phyloP scores from a whole-genome alignment of 73 alveolate genomes.

The Loxodes magnus region DNA sequence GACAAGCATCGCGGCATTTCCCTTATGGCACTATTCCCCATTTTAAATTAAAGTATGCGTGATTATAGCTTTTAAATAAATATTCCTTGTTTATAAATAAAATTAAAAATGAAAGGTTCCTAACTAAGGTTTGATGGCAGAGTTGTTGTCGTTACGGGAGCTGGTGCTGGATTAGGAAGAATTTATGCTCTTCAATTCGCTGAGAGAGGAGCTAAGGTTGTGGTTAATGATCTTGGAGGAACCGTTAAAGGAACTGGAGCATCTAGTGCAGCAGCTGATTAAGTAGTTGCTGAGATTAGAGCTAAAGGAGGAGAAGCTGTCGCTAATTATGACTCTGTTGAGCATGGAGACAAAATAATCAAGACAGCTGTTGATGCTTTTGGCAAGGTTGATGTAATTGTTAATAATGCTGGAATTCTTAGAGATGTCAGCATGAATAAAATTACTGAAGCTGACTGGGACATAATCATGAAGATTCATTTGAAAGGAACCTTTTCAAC shows the following conservation, averaged over 20 bases:
- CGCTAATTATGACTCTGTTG: conserved; percentile 86
- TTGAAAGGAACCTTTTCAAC: conserved; percentile 21
- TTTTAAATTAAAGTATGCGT: no score
- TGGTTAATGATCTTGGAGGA: conserved; percentile 79
- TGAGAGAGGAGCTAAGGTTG: conserved; percentile 79
- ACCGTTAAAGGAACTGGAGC: conserved; percentile 56
- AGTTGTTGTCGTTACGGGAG: conserved; percentile 77
- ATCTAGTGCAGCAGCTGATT: conserved; percentile 54
- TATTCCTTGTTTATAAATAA: no score
- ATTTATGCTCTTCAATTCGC: conserved; percentile 73
- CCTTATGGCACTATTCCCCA: no score
- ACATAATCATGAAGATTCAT: conserved; percentile 44
- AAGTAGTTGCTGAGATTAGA: conserved; percentile 68
- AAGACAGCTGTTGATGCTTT: conserved; percentile 86
- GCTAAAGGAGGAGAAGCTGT: conserved; percentile 75
- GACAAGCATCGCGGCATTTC: no score
- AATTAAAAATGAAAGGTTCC: not conserved
- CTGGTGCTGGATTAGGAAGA: conserved; percentile 80
- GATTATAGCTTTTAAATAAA: no score
- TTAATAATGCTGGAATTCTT: conserved; percentile 96
- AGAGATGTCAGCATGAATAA: conserved; percentile 81
- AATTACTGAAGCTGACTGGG: conserved; percentile 88
- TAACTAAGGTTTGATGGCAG: conserved; percentile 10
- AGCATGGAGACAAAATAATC: conserved; percentile 85
- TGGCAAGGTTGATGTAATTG: conserved; percentile 72